A percentile compares a stretch with the other conserved stretches of the same genome.
Conservation (phyloP, 345 rosid genomes). For the Eucalyptus microcorys region DNA sequence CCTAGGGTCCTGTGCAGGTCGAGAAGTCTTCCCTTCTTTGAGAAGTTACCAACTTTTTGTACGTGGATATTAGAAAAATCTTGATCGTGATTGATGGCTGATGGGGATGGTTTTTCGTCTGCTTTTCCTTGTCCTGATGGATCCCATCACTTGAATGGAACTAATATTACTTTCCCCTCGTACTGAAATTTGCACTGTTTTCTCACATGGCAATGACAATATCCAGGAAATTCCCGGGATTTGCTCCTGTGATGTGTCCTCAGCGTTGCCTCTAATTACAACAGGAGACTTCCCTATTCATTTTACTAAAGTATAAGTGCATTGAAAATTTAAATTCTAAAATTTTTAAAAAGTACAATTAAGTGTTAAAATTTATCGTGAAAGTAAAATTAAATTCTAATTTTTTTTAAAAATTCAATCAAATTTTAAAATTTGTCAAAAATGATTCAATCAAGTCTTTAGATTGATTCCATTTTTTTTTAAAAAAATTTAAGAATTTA, state of each 20-base stretch:
- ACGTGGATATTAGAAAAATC: background rate
- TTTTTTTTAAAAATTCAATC: fast-evolving
- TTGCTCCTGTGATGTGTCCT: background rate
- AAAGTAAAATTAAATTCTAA: too few relatives aligned
- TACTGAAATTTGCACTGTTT: background rate
- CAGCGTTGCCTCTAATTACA: background rate
- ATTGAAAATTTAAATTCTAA: too few relatives aligned
- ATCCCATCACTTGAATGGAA: background rate
- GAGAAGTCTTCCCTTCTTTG: too few relatives aligned
- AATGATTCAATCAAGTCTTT: fast-evolving
- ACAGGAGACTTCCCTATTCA: background rate
- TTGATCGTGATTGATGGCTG: background rate
- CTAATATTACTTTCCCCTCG: background rate
- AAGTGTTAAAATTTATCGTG: fast-evolving
- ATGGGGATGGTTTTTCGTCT: background rate
- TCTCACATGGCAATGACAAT: background rate
- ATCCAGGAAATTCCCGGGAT: background rate
- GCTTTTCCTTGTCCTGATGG: background rate
- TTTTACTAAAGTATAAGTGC: background rate
- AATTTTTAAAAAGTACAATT: too few relatives aligned
- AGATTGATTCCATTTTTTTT: too few relatives aligned
- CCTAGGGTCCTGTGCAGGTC: too few relatives aligned
- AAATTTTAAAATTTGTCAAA: fast-evolving
- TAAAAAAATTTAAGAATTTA: fast-evolving
- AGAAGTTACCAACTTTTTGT: background rate